These are phyloP conservation scores for Jacaranda mimosifolia DNA, from an alignment of 257 asterid genomes.

Conservation along the genomic window DNA sequence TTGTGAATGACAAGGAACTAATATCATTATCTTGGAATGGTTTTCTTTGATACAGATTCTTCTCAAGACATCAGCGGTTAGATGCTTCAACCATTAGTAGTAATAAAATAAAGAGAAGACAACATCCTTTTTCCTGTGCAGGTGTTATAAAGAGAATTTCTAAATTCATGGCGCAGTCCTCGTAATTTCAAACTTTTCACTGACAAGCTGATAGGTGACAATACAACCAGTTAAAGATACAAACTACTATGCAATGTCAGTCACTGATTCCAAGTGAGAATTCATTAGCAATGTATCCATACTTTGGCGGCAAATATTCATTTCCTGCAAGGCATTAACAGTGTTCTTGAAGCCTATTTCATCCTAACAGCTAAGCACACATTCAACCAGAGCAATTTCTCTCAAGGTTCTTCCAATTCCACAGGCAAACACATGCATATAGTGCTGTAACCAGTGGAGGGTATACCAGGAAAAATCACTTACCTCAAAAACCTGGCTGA, in stretches of 20 bases:
- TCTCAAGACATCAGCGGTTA: no score
- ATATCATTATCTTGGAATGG: no score
- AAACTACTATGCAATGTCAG: constrained; percentile 13
- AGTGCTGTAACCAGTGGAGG: constrained; percentile 17
- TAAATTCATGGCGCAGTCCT: neutral
- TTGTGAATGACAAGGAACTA: no score
- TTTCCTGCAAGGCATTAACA: neutral
- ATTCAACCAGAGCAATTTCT: constrained; percentile 14
- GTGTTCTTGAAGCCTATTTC: neutral
- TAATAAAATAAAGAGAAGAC: no score
- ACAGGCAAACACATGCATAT: neutral
- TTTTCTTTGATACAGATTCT: no score
- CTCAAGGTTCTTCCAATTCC: constrained; percentile 16
- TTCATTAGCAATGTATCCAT: neutral
- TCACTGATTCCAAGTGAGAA: neutral
- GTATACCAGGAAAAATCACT: constrained; percentile 26
- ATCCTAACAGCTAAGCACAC: constrained; percentile 23
- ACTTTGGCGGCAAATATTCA: constrained; percentile 10
- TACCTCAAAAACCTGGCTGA: constrained; percentile 99
- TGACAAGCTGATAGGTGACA: constrained; percentile 3
- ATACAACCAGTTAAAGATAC: constrained; percentile 4
- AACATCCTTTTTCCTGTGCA: neutral
- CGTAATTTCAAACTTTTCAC: neutral
- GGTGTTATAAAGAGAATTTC: no score
- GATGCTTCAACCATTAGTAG: no score